Conservation (phyloP, 768 basidiomycete species). For the Leucogyrophana mollusca region DNA sequence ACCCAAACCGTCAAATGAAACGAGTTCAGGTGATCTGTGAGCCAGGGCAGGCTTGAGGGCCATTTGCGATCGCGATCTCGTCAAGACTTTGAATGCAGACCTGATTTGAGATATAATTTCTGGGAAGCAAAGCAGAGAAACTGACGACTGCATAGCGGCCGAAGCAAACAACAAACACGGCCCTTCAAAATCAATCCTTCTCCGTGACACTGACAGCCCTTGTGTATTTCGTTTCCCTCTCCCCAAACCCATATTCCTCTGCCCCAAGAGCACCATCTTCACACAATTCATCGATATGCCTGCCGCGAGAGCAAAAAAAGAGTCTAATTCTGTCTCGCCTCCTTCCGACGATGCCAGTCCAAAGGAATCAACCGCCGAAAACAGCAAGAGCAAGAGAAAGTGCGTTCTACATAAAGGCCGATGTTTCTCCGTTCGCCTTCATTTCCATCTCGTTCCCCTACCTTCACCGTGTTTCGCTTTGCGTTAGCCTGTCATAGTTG, state of each 20-base stretch:
- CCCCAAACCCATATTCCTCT: constrained; percentile 24
- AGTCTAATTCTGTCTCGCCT: constrained; percentile 56
- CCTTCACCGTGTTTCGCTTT: constrained; percentile 24
- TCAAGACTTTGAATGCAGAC: constrained; percentile 5
- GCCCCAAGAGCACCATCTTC: constrained; percentile 14
- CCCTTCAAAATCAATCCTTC: constrained; percentile 14
- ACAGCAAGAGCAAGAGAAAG: constrained; percentile 79
- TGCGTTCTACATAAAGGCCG: constrained; percentile 52
- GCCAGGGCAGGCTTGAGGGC: too few species aligned
- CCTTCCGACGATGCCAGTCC: constrained; percentile 61
- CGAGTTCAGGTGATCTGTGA: too few species aligned
- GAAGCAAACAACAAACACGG: constrained; percentile 14
- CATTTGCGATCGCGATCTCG: constrained; percentile 1
- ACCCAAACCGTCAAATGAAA: too few species aligned
- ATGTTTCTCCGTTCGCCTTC: constrained; percentile 51
- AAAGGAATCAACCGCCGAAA: constrained; percentile 58
- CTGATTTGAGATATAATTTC: constrained; percentile 18
- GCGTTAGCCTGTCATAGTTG: constrained; percentile 41
- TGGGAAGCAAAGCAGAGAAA: constrained; percentile 6
- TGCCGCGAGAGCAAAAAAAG: constrained; percentile 66
- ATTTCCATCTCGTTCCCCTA: constrained; percentile 19
- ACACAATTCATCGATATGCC: constrained; percentile 51
- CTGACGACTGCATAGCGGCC: constrained; percentile 3
- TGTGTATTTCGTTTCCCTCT: constrained; percentile 15
- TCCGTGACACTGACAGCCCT: constrained; percentile 17